phyloP scores from a whole-genome alignment of 176 grass and related monocot genomes.

The Carex parvula region DNA sequence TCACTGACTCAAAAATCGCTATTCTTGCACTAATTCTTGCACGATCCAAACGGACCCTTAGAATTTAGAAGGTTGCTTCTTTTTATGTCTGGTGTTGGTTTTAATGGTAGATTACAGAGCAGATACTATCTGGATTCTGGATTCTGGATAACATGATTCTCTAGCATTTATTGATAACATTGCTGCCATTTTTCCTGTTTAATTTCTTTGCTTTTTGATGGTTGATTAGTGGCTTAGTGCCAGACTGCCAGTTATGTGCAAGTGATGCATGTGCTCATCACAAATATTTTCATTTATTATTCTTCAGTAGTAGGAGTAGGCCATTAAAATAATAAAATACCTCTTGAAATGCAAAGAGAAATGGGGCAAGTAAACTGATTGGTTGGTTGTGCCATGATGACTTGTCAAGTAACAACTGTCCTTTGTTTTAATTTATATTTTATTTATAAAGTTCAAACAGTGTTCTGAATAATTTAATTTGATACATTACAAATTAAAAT shows the following conservation, averaged over 20 bases:
- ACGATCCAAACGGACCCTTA: too few relatives aligned
- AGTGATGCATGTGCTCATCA: too few relatives aligned
- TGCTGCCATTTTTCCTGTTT: not conserved
- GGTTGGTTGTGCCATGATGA: not conserved
- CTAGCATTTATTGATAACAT: not conserved
- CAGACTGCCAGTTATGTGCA: constrained; percentile 4
- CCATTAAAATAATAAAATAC: not conserved
- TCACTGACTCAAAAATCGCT: too few relatives aligned
- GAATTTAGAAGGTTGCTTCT: constrained; percentile 4
- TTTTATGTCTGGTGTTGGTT: constrained; percentile 1
- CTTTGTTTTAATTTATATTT: too few relatives aligned
- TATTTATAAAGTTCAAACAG: too few relatives aligned
- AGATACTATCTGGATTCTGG: constrained; percentile 5
- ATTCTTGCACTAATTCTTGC: too few relatives aligned
- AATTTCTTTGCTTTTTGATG: not conserved
- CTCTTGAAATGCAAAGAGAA: not conserved
- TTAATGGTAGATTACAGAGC: constrained; percentile 6
- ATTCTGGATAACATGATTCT: not conserved
- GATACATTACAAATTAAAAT: not conserved
- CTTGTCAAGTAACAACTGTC: not conserved
- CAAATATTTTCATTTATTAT: constrained; percentile 1
- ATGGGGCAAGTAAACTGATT: not conserved
- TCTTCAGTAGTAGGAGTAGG: not conserved
- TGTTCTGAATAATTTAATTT: too few relatives aligned
- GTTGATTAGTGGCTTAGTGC: not conserved